These are phyloP conservation scores for Macrophomina pseudophaseolina DNA, from an alignment of 2,329 filamentous ascomycete species.

Conservation along the genomic window DNA sequence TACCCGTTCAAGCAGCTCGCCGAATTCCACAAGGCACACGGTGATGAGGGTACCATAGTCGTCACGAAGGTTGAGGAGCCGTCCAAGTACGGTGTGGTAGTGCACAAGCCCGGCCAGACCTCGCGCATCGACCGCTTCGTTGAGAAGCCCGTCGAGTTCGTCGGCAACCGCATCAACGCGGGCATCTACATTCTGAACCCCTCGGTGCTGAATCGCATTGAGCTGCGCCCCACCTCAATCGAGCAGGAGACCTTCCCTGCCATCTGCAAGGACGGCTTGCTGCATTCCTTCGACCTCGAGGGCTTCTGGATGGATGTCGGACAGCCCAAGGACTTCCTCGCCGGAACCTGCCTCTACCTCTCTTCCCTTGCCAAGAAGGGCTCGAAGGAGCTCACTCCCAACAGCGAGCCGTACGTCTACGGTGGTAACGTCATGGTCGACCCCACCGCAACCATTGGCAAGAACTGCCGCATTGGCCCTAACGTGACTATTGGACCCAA, in stretches of 20 bases:
- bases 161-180: slow-evolving; percentile 98
- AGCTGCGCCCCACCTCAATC: slow-evolving; percentile 94
- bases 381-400: slow-evolving; percentile 79
- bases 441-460: slow-evolving; percentile 91
- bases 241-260: slow-evolving; percentile 99
- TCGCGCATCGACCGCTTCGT: slow-evolving; percentile 98
- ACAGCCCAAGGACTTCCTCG: slow-evolving; percentile 97
- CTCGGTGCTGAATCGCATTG: slow-evolving; percentile 86
- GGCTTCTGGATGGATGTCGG: slow-evolving; percentile 99
- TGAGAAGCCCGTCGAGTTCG: slow-evolving; percentile 98
- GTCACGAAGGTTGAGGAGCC: slow-evolving; percentile 99
- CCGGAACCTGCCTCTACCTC: slow-evolving; percentile 94
- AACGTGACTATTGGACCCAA: slow-evolving; percentile 96
- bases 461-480: slow-evolving; percentile 96
- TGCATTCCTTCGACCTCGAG: slow-evolving; percentile 95
- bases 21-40: slow-evolving; percentile 90
- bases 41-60: slow-evolving; percentile 94
- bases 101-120: slow-evolving; percentile 91
- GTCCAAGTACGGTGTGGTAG: slow-evolving; percentile 97
- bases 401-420: slow-evolving; percentile 79
- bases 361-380: slow-evolving; percentile 89
- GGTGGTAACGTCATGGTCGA: slow-evolving; percentile 96
- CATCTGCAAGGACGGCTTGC: slow-evolving; percentile 84
- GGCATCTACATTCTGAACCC: slow-evolving; percentile 98
- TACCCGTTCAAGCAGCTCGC: slow-evolving; percentile 92